Conservation (phyloP, 2,329 filamentous ascomycete genomes). For the Knufia petricola region DNA sequence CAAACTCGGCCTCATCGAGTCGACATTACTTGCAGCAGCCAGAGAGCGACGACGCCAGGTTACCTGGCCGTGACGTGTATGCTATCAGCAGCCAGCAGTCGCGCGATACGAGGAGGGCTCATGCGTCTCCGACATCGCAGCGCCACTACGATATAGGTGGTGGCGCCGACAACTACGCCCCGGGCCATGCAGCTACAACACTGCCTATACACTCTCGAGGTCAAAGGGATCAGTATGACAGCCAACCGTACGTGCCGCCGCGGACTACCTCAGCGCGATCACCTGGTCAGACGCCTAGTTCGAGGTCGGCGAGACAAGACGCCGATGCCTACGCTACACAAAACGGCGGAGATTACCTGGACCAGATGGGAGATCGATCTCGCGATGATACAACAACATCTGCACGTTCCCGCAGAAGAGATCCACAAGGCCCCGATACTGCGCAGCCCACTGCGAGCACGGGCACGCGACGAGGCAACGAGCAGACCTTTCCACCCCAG, state of each 20-base stretch:
- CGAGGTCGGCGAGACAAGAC: slow-evolving; percentile 32
- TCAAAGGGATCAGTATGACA: slow-evolving; percentile 43
- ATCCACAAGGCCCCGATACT: slow-evolving; percentile 38
- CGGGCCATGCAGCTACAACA: neutral
- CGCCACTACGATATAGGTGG: slow-evolving; percentile 1
- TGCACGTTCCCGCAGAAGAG: slow-evolving; percentile 39
- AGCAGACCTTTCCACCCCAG: slow-evolving; percentile 27
- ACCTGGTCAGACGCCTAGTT: slow-evolving; percentile 29
- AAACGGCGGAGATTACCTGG: slow-evolving; percentile 33
- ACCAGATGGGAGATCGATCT: slow-evolving; percentile 32
- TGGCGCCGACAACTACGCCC: neutral
- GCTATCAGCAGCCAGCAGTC: slow-evolving; percentile 8
- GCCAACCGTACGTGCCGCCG: slow-evolving; percentile 63
- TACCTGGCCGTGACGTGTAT: slow-evolving; percentile 6
- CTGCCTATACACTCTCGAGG: slow-evolving; percentile 23
- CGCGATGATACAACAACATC: slow-evolving; percentile 29
- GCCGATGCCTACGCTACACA: slow-evolving; percentile 20
- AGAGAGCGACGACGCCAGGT: neutral
- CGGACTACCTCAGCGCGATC: slow-evolving; percentile 63
- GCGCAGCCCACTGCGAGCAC: slow-evolving; percentile 34
- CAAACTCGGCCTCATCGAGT: neutral
- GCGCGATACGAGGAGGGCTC: slow-evolving; percentile 6
- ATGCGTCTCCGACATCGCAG: neutral
- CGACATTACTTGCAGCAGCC: slow-evolving; percentile 6
- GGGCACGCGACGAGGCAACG: slow-evolving; percentile 32